Evolutionary conservation across 2,329 filamentous ascomycete species (phyloP), one percentile per base, ranked within the genome.

Genomic region (Aspergillus sclerotialis): DNA sequence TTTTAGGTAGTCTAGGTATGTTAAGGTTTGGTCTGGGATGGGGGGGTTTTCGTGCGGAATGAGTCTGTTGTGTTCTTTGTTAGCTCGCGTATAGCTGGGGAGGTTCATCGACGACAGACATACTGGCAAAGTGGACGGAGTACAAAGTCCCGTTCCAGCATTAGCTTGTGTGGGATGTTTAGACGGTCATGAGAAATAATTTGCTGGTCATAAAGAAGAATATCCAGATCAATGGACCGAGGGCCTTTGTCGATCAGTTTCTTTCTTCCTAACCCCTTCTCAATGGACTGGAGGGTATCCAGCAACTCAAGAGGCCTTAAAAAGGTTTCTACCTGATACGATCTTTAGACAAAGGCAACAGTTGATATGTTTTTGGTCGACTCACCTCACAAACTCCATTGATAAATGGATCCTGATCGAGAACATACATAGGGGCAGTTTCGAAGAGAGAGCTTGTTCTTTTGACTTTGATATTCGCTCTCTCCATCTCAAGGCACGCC

Each of bases 341-440:
- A 18, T 10, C 14, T 34, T 47, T 9, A 50, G 32, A 19, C 31
- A 17, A 39, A 19, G 33, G 24, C 10, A 19, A 38, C 36, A 40
- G 38, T 32, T 28, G 36, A 11, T 15, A 13, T 30, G 28, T 15
- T 15, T 39, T 5, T 3, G 27, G 13, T 11, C 31, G 17, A 32
- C 78, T 58, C 60, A 93, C 88, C 78, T 94, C 85, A 60, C 87
- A 94, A 37, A 81, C 89, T 13, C 88, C 92, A 56, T 98, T 98
- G 30, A 95, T 68, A 55, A 98, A 98, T 18, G 77, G 76, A 43
- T 80, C 80, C 60, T 98, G 92, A 43, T 95, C 83, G 43, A 84
- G 68, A 44, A 95, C 84, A 61, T 98, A 98, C 92, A 98, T 98
- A 14, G 92, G 87, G 49, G 86, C 80, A 3, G 90, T 98, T 66